Evolutionary conservation across 2,329 filamentous ascomycete genomes (phyloP).

Genomic region (Monascus ruber): DNA sequence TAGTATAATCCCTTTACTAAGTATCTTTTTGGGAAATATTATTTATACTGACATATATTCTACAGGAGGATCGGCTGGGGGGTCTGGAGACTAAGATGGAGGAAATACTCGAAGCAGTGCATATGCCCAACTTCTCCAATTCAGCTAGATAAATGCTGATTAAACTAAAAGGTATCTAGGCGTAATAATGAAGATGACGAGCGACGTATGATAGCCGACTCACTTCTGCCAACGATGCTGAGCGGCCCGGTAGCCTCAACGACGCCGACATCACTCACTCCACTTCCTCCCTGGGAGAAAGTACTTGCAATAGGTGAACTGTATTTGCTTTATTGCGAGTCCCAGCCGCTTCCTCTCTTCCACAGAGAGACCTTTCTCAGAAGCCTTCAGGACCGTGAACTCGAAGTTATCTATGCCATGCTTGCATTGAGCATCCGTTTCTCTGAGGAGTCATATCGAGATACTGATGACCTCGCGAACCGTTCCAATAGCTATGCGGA

Average conservation of each 20-base stretch:
- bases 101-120: conserved; percentile 25
- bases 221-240: conserved; percentile 4
- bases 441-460: conserved; percentile 15
- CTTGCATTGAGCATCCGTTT: conserved; percentile 37
- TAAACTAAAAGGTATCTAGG: conserved; percentile 1
- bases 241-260: conserved; percentile 3
- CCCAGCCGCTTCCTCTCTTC: conserved; percentile 41
- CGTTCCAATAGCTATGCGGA: conserved; percentile 28
- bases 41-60: not conserved
- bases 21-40: not conserved
- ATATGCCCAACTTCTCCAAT: conserved; percentile 10
- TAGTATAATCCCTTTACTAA: conserved; percentile 2
- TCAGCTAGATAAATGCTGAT: conserved; percentile 1
- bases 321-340: conserved; percentile 40
- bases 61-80: conserved; percentile 22
- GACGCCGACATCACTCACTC: conserved; percentile 10
- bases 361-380: conserved; percentile 29
- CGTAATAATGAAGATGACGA: conserved; percentile 8
- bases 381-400: conserved; percentile 27
- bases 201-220: conserved; percentile 1
- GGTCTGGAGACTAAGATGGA: conserved; percentile 22
- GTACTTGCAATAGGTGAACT: conserved; percentile 28
- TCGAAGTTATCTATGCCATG: conserved; percentile 24
- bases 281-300: conserved; percentile 28
- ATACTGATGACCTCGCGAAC: conserved; percentile 10